phyloP scores from a whole-genome alignment of 257 asterid genomes.

The Anisodus tanguticus region DNA sequence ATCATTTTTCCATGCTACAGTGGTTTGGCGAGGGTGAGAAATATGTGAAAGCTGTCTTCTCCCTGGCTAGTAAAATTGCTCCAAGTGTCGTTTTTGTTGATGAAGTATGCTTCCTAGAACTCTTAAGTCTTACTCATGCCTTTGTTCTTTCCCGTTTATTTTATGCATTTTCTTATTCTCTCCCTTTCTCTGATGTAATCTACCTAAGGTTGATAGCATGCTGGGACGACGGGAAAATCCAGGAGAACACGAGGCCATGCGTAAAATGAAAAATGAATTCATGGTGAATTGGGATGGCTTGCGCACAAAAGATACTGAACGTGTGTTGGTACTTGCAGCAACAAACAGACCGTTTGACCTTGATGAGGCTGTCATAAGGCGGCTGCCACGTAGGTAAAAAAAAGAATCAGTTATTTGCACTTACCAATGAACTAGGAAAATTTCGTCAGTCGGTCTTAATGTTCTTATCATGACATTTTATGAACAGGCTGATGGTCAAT shows the following conservation, averaged over 20 bases:
- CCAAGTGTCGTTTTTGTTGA: constrained; percentile 94
- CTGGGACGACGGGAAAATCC: constrained; percentile 91
- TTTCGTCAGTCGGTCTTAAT: background rate
- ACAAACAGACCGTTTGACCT: constrained; percentile 98
- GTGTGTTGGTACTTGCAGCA: constrained; percentile 95
- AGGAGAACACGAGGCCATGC: constrained; percentile 95
- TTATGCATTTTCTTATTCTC: constrained; percentile 22
- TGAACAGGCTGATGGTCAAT: constrained; percentile 83
- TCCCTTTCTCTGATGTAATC: constrained; percentile 11
- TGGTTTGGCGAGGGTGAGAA: constrained; percentile 97
- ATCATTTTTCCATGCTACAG: constrained; percentile 47
- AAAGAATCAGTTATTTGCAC: constrained; percentile 13
- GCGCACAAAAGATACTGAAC: constrained; percentile 86
- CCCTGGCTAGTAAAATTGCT: constrained; percentile 89
- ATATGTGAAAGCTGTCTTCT: constrained; percentile 87
- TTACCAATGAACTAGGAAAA: background rate
- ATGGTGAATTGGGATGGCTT: constrained; percentile 99
- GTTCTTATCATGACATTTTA: constrained; percentile 20
- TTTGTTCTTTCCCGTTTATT: background rate
- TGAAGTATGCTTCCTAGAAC: constrained; percentile 57
- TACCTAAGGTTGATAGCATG: constrained; percentile 88
- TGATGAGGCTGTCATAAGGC: constrained; percentile 91
- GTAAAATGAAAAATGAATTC: constrained; percentile 97
- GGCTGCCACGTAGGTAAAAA: constrained; percentile 84
- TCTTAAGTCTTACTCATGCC: background rate